Conservation (phyloP, 257 asterid species). For the Coffea canephora region DNA sequence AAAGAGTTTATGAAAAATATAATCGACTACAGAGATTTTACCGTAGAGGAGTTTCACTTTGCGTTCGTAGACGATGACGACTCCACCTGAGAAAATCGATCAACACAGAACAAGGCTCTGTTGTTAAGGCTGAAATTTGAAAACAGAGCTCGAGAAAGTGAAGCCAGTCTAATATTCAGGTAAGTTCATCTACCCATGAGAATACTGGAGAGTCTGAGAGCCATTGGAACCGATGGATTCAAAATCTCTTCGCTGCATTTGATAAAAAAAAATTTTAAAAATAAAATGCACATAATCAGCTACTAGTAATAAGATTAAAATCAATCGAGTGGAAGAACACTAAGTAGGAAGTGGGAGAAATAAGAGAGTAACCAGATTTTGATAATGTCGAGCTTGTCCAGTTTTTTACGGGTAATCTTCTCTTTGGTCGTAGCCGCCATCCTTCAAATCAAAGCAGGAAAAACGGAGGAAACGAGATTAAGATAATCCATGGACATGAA, state of each 20-base stretch:
- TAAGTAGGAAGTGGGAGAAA: background rate
- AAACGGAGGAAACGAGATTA: background rate
- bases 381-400: constrained; percentile 72
- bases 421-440: constrained; percentile 95
- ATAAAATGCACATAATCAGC: constrained; percentile 12
- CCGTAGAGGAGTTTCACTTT: constrained; percentile 90
- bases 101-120: background rate
- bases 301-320: background rate
- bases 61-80: constrained; percentile 87
- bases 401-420: constrained; percentile 64
- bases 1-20: background rate
- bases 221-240: constrained; percentile 93
- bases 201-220: constrained; percentile 92
- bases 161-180: constrained; percentile 4
- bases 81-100: constrained; percentile 64
- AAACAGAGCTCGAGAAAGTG: background rate
- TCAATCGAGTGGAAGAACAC: no score
- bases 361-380: constrained; percentile 54
- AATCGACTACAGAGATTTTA: constrained; percentile 12
- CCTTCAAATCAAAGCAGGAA: constrained; percentile 42
- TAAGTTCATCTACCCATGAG: constrained; percentile 68
- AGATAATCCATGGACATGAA: background rate
- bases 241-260: constrained; percentile 70
- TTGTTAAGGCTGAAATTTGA: background rate
- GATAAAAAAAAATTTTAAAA: background rate